Conservation (phyloP, 1,284 basidiomycete genomes). For the Pseudozyma sp. region DNA sequence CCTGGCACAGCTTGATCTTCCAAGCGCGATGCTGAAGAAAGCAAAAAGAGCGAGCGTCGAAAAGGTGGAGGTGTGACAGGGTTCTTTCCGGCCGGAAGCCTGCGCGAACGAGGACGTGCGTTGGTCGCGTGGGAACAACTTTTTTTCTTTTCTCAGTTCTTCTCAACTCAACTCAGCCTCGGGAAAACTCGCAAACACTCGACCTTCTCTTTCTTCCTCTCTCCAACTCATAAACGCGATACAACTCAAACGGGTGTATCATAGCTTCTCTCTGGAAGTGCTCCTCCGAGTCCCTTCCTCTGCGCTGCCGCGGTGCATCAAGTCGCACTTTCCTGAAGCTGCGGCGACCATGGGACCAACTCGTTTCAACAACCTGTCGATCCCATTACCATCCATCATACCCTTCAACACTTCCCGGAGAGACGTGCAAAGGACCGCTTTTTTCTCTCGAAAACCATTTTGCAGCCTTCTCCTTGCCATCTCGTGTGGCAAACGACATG, state of each 20-base stretch:
- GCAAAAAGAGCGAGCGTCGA: not conserved
- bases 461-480: constrained; percentile 41
- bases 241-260: constrained; percentile 6
- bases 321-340: not conserved
- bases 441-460: constrained; percentile 14
- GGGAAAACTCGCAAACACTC: not conserved
- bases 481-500: constrained; percentile 24
- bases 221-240: constrained; percentile 27
- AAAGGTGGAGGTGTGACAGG: not conserved
- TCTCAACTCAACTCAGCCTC: not conserved
- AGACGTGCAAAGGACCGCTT: constrained; percentile 59
- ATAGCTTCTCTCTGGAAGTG: constrained; percentile 1
- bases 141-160: constrained; percentile 12
- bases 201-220: constrained; percentile 2
- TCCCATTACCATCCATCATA: not conserved
- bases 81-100: constrained; percentile 25
- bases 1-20: no score
- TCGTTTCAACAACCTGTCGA: constrained; percentile 26
- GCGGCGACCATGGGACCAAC: not conserved
- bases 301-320: constrained; percentile 6
- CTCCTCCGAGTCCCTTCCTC: not conserved
- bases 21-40: not conserved
- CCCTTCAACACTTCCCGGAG: constrained; percentile 16
- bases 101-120: not conserved
- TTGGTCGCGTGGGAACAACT: constrained; percentile 11